Evolutionary conservation across 805 yeast species (phyloP).

Genomic region (Metschnikowia noctiluminum): DNA sequence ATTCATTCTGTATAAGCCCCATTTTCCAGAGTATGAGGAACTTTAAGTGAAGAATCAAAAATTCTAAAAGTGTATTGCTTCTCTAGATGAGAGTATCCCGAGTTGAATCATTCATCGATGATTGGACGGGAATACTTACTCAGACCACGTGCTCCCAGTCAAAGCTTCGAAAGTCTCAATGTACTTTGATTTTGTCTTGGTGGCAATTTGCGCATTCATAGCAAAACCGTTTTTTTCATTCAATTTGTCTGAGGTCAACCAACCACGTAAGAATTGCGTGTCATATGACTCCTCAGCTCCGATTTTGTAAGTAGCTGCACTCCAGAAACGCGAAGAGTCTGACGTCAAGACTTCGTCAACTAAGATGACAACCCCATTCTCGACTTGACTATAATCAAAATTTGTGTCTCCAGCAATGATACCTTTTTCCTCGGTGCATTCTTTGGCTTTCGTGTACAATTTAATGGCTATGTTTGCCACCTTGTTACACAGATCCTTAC

Average conservation of each 20-base stretch:
- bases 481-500: conserved; percentile 64
- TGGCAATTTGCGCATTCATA: conserved; percentile 80
- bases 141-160: conserved; percentile 63
- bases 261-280: conserved; percentile 92
- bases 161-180: conserved; percentile 83
- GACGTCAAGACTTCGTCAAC: conserved; percentile 98
- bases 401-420: conserved; percentile 97
- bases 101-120: too few species aligned
- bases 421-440: conserved; percentile 76
- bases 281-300: conserved; percentile 90
- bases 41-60: conserved; percentile 27
- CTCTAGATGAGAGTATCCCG: neutral
- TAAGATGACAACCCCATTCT: conserved; percentile 66
- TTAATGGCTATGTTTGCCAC: conserved; percentile 67
- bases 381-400: conserved; percentile 91
- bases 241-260: conserved; percentile 79
- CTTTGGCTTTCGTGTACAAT: conserved; percentile 79
- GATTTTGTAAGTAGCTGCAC: conserved; percentile 56
- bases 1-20: conserved; percentile 33
- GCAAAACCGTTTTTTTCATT: conserved; percentile 82
- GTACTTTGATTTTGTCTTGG: conserved; percentile 72
- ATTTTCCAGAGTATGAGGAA: conserved; percentile 42
- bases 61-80: conserved; percentile 1
- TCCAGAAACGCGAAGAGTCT: conserved; percentile 97
- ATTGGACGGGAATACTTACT: conserved; percentile 5